Base-by-base conservation (phyloP, 1,139 yeast genomes). In the Suhomyces wounanorum region DNA sequence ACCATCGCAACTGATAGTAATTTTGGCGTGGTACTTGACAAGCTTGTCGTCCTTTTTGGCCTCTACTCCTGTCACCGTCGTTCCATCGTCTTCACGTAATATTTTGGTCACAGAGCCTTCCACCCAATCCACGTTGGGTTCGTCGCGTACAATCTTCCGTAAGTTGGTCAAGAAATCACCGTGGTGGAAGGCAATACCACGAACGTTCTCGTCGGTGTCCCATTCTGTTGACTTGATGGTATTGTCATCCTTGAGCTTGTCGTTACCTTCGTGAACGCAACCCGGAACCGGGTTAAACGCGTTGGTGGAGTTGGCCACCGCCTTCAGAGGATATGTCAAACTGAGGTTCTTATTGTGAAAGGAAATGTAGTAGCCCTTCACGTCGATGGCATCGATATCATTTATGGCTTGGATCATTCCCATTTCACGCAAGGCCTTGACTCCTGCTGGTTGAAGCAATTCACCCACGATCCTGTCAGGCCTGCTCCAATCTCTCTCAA, bases 401-500 rank as follows among this genome's bases (percentile, higher is more conserved):
- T 90, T 89, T 41, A 94, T 72, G 1, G 96, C 85, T 56, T 83
- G 82, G 26, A 81, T 80, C 88, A 94, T 83, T 4, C 97, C 98
- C 33, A 94, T 74, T 58, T 88, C 85, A 57, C 79, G 76, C 53
- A 94, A 75, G 0, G 97, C 95, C 64, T 87, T 82, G 36, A 92
- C 74, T 13, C 99, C 99, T 26, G 91, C 94, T 4, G 99, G 99
- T 68, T 94, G 99, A 79, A 94, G 79, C 62, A 94, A 78, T 68
- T 94, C 99, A 40, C 99, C 99, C 38, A 94, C 99, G 52, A 94
- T 94, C 59, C 99, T 81, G 68, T 94, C 97, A 1, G 99, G 99
- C 66, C 84, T 88, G 25, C 82, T 69, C 88, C 97, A 87, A 65
- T 90, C 97, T 57, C 98, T 80, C 68, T 94, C 99, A 28, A 86